These are phyloP conservation scores for Quambalaria eucalypti DNA, from an alignment of 1,284 basidiomycete genomes.

Conservation along the genomic window DNA sequence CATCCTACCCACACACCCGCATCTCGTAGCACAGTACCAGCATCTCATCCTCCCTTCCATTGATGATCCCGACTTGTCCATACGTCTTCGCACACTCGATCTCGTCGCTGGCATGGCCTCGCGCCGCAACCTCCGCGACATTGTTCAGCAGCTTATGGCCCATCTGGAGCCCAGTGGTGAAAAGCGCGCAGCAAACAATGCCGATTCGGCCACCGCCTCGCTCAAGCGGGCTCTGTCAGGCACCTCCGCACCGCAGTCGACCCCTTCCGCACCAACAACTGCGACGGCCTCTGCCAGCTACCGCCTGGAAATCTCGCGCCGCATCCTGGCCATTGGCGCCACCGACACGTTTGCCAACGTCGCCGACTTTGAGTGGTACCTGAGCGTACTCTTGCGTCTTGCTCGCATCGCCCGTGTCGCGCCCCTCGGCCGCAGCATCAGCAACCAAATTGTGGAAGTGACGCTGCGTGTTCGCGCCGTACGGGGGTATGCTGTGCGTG, in stretches of 20 bases:
- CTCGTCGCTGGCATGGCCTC: conserved; percentile 82
- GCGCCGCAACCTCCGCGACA: conserved; percentile 71
- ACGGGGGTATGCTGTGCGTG: conserved; percentile 66
- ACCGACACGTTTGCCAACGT: conserved; percentile 76
- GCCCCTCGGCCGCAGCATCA: conserved; percentile 62
- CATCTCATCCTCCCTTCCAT: conserved; percentile 81
- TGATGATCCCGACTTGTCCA: conserved; percentile 87
- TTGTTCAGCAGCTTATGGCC: conserved; percentile 74
- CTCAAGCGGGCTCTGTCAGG: neutral
- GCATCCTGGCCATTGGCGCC: conserved; percentile 73
- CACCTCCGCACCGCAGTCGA: conserved; percentile 45
- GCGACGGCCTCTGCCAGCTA: conserved; percentile 56
- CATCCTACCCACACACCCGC: conserved; percentile 83
- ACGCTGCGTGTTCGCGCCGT: conserved; percentile 69
- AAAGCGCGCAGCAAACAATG: conserved; percentile 5
- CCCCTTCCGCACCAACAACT: conserved; percentile 47
- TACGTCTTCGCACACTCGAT: conserved; percentile 88
- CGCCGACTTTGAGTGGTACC: conserved; percentile 89
- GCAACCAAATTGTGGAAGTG: conserved; percentile 77
- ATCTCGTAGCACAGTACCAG: conserved; percentile 83
- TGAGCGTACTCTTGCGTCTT: conserved; percentile 57
- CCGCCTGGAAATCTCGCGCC: conserved; percentile 67
- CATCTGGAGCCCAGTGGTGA: conserved; percentile 64
- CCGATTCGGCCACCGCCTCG: conserved; percentile 55
- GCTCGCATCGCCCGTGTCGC: conserved; percentile 64